phyloP scores from a whole-genome alignment of 352 stramenopile genomes.

The Phytophthora sp. region DNA sequence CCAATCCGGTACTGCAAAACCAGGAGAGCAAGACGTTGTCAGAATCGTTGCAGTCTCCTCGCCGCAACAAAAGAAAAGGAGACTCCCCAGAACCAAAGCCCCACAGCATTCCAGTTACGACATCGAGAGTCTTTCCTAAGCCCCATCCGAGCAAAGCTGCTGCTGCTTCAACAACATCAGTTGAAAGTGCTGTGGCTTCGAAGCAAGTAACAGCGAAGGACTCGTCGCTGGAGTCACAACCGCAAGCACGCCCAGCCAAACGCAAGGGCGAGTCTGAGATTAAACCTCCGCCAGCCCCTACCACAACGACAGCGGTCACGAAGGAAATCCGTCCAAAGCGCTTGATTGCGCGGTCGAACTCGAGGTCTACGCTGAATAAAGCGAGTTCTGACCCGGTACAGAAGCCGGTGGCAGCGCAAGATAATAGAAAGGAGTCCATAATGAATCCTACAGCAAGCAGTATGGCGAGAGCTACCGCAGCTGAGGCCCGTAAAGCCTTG shows the following conservation, averaged over 20 bases:
- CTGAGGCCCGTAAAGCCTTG: conserved; percentile 30
- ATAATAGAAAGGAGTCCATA: conserved; percentile 34
- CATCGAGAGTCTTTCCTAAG: conserved; percentile 2
- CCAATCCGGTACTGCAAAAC: not conserved
- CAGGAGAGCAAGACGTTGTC: not conserved
- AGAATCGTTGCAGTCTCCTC: conserved; percentile 5
- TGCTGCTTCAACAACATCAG: not conserved
- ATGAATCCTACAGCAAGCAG: conserved; percentile 43
- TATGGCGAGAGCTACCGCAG: conserved; percentile 28
- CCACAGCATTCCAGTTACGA: not conserved
- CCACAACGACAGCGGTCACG: not conserved
- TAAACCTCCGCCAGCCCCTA: conserved; percentile 18
- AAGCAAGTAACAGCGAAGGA: conserved; percentile 12
- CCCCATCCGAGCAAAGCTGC: not conserved
- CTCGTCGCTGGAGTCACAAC: not conserved
- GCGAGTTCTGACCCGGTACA: conserved; percentile 4
- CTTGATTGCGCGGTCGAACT: conserved; percentile 19
- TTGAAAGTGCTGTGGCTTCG: not conserved
- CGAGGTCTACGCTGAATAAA: conserved; percentile 8
- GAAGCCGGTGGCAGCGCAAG: conserved; percentile 13
- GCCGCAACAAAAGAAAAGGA: conserved; percentile 31
- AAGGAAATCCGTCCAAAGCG: conserved; percentile 22
- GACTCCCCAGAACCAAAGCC: conserved; percentile 14
- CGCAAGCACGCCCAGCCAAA: conserved; percentile 18
- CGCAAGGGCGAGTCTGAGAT: conserved; percentile 24